phyloP scores from a whole-genome alignment of 164 flowering plant genomes.

The Buxus sempervirens region DNA sequence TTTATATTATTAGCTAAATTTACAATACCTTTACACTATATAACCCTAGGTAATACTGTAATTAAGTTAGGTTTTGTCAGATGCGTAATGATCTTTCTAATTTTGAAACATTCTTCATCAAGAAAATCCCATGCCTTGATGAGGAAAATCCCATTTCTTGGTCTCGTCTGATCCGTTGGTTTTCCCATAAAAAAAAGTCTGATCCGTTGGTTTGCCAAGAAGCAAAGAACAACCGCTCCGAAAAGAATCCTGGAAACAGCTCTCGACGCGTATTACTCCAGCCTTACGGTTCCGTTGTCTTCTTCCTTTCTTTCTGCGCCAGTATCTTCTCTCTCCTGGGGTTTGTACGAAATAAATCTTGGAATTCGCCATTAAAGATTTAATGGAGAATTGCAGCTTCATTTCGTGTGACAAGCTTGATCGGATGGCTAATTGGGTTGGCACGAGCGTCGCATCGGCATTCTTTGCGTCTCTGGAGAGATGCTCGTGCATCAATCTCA shows the following conservation, averaged over 20 bases:
- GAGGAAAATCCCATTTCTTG: no score
- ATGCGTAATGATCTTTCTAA: no score
- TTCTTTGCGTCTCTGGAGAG: conserved; percentile 63
- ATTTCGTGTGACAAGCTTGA: conserved; percentile 32
- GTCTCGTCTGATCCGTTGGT: not conserved
- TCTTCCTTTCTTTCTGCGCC: not conserved
- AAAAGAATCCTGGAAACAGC: no score
- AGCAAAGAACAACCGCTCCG: not conserved
- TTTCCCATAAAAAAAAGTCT: not conserved
- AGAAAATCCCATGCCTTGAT: no score
- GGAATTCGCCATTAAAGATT: conserved; percentile 1
- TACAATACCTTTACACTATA: no score
- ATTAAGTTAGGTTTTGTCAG: no score
- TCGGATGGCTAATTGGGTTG: conserved; percentile 47
- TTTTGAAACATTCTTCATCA: no score
- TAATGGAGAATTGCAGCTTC: conserved; percentile 30
- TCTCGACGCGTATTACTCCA: not conserved
- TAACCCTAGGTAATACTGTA: no score
- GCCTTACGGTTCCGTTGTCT: not conserved
- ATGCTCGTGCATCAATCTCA: conserved; percentile 64
- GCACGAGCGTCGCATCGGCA: conserved; percentile 56
- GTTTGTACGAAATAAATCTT: not conserved
- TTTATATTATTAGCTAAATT: no score
- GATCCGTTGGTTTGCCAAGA: not conserved
- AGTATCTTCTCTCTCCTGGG: not conserved